phyloP scores from a whole-genome alignment of 148 eudicot genomes.

The Drosera capensis region DNA sequence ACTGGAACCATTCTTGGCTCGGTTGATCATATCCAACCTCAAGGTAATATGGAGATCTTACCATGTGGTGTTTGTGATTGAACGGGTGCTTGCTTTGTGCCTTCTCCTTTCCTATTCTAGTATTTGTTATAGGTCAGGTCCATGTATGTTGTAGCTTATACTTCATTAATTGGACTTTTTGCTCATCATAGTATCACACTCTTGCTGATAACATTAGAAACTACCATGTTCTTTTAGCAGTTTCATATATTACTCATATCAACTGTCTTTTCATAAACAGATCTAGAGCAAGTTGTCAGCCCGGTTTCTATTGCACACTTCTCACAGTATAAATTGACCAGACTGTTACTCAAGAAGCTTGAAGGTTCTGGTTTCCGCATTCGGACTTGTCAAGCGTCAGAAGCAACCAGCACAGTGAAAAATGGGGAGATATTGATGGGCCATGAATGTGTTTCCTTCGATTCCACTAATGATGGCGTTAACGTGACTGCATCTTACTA shows the following conservation, averaged over 20 bases:
- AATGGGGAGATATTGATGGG: conserved; percentile 70
- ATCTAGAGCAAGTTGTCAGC: conserved; percentile 72
- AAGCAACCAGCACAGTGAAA: conserved; percentile 13
- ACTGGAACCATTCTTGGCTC: conserved; percentile 77
- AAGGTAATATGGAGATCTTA: conserved; percentile 38
- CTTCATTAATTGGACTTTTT: not conserved
- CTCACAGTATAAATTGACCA: conserved; percentile 69
- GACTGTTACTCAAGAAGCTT: conserved; percentile 45
- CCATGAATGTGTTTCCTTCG: conserved; percentile 53
- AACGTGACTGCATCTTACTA: conserved; percentile 41
- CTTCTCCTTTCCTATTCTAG: not conserved
- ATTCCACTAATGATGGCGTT: conserved; percentile 29
- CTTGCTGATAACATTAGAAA: not conserved
- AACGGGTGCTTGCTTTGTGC: not conserved
- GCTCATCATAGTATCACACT: not conserved
- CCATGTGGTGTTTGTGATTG: not conserved
- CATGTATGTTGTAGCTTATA: not conserved
- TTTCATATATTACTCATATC: conserved; percentile 1
- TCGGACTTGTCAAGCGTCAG: conserved; percentile 13
- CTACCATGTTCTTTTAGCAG: not conserved
- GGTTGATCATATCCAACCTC: conserved; percentile 92
- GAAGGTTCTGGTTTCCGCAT: conserved; percentile 36
- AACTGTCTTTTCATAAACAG: conserved; percentile 26
- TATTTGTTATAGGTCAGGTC: not conserved
- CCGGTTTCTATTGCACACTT: conserved; percentile 86